These are phyloP conservation scores for Aspergillus awamori DNA, from an alignment of 2,329 filamentous ascomycete species.

Conservation along the genomic window DNA sequence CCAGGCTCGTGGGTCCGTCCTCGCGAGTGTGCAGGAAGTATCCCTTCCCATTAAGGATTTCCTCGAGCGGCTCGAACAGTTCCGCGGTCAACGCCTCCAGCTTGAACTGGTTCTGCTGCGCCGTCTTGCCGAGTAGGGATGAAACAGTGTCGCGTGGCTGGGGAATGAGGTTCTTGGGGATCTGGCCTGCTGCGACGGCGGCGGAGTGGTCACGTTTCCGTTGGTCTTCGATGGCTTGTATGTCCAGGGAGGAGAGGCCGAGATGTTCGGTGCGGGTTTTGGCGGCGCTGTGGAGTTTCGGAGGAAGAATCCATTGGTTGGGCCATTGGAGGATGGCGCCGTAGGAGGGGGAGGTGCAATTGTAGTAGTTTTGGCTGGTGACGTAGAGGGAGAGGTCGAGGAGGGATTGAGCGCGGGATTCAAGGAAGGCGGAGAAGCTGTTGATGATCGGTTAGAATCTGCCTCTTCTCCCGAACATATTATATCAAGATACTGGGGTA, in stretches of 20 bases:
- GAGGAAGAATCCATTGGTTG: conserved; percentile 82
- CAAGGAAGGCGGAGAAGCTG: conserved; percentile 67
- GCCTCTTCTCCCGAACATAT: not conserved
- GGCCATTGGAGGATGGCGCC: conserved; percentile 80
- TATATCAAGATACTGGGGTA: not conserved
- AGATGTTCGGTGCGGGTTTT: conserved; percentile 70
- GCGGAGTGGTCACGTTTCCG: conserved; percentile 42
- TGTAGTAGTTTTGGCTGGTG: conserved; percentile 83
- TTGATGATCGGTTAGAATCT: not conserved
- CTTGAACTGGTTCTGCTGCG: conserved; percentile 73
- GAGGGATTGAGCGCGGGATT: conserved; percentile 73
- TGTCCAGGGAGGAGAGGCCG: conserved; percentile 68
- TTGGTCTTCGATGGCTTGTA: conserved; percentile 53
- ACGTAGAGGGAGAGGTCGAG: conserved; percentile 88
- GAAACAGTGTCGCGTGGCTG: conserved; percentile 62
- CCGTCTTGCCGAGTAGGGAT: conserved; percentile 65
- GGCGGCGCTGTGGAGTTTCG: conserved; percentile 70
- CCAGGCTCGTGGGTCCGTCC: conserved; percentile 63
- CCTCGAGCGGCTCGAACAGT: conserved; percentile 71
- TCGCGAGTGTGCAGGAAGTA: conserved; percentile 57
- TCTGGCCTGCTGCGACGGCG: conserved; percentile 43
- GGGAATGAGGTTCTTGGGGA: conserved; percentile 55
- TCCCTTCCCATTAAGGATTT: conserved; percentile 59
- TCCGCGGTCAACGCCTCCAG: conserved; percentile 72
- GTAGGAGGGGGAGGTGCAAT: conserved; percentile 77